phyloP scores from a whole-genome alignment of 148 eudicot species.

The Rhododendron mucronatum region DNA sequence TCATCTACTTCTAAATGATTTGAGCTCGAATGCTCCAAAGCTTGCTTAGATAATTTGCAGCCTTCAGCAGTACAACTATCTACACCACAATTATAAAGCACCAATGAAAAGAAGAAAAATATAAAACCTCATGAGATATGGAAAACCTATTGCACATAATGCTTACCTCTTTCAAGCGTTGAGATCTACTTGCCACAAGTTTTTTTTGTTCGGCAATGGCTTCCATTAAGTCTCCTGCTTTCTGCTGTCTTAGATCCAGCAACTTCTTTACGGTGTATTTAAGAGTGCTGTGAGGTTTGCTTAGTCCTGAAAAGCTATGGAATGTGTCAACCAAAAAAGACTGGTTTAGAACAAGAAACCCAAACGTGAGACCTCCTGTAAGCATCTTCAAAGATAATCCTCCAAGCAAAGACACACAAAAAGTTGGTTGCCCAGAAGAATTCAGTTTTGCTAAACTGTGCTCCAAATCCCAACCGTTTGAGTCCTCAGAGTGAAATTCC shows the following conservation, averaged over 20 bases:
- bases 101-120: background rate
- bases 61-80: background rate
- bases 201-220: slow-evolving; percentile 50
- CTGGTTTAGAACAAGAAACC: slow-evolving; percentile 64
- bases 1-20: background rate
- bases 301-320: slow-evolving; percentile 65
- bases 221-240: slow-evolving; percentile 36
- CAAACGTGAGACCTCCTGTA: slow-evolving; percentile 82
- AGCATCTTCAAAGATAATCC: slow-evolving; percentile 72
- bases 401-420: slow-evolving; percentile 77
- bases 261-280: slow-evolving; percentile 79
- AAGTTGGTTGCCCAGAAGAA: slow-evolving; percentile 39
- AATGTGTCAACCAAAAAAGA: slow-evolving; percentile 54
- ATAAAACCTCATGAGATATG: background rate
- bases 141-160: background rate
- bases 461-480: slow-evolving; percentile 70
- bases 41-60: background rate
- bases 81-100: background rate
- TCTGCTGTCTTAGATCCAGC: slow-evolving; percentile 61
- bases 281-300: slow-evolving; percentile 77
- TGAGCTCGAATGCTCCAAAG: background rate
- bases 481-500: slow-evolving; percentile 45
- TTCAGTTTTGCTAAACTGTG: slow-evolving; percentile 43
- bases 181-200: slow-evolving; percentile 52
- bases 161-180: slow-evolving; percentile 67